These are phyloP conservation scores for Carex scoparia DNA, from an alignment of 176 grass and related monocot genomes.

Conservation along the genomic window DNA sequence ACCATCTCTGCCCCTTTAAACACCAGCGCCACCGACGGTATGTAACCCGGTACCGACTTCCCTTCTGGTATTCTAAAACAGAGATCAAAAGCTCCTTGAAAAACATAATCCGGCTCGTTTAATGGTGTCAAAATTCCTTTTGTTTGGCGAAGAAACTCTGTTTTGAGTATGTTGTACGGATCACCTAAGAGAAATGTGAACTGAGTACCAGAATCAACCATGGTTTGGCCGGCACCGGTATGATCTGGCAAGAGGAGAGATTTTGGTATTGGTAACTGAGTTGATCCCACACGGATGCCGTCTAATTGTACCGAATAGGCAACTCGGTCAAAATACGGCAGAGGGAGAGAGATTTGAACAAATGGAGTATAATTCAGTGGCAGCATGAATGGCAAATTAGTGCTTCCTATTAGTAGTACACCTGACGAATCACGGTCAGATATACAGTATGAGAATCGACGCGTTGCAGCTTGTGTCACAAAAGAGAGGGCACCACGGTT, in stretches of 20 bases:
- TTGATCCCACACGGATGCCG: conserved; percentile 67
- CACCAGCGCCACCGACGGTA: conserved; percentile 52
- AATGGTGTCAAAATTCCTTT: conserved; percentile 35
- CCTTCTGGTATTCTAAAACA: conserved; percentile 65
- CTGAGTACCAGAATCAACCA: conserved; percentile 96
- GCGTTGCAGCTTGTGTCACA: conserved; percentile 64
- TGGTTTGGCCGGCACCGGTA: conserved; percentile 90
- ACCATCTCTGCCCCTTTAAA: conserved; percentile 72
- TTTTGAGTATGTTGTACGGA: conserved; percentile 57
- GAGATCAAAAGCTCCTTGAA: conserved; percentile 72
- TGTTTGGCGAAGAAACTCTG: conserved; percentile 57
- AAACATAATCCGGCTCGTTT: conserved; percentile 56
- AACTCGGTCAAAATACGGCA: conserved; percentile 92
- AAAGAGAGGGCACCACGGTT: conserved; percentile 83
- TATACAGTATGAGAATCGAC: conserved; percentile 96
- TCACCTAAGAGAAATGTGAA: conserved; percentile 92
- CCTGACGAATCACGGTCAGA: conserved; percentile 83
- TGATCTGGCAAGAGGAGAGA: conserved; percentile 76
- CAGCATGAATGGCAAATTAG: conserved; percentile 58
- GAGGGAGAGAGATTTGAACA: conserved; percentile 52
- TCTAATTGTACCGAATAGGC: conserved; percentile 85
- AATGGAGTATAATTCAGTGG: conserved; percentile 90
- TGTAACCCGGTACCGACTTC: neutral
- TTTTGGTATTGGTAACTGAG: conserved; percentile 45
- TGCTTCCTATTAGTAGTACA: conserved; percentile 78